phyloP scores from a whole-genome alignment of 306 rosid species.

The Acacia acuminata region DNA sequence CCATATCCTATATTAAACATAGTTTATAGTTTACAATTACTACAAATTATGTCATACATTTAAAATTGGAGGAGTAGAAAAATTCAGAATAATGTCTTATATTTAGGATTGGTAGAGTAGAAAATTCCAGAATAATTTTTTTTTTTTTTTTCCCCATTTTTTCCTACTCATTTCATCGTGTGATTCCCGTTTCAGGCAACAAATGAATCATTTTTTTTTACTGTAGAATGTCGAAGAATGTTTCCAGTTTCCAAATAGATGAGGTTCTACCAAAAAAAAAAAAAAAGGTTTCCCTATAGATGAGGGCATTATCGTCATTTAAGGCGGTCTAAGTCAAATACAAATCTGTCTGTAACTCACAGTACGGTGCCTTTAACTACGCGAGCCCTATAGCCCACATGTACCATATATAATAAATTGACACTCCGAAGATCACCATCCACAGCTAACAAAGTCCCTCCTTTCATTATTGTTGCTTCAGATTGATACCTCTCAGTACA shows the following conservation, averaged over 20 bases:
- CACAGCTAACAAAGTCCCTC: neutral
- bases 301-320: neutral
- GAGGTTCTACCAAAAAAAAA: neutral
- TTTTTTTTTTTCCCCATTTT: too few relatives aligned
- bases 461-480: neutral
- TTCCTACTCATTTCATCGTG: too few relatives aligned
- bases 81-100: too few relatives aligned
- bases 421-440: neutral
- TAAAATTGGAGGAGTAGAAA: too few relatives aligned
- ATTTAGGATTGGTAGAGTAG: too few relatives aligned
- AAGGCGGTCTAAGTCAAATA: neutral
- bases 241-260: neutral
- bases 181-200: neutral
- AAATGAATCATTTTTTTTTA: too few relatives aligned
- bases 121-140: too few relatives aligned
- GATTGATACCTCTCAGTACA: too few relatives aligned
- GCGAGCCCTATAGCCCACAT: neutral
- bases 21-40: too few relatives aligned
- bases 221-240: neutral
- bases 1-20: too few relatives aligned
- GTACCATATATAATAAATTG: neutral
- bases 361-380: neutral
- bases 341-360: conserved; percentile 20
- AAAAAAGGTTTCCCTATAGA: neutral
- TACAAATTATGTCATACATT: too few relatives aligned